A percentile compares a stretch with the other conserved stretches of the same genome.
Evolutionary conservation across 2,329 filamentous ascomycete genomes (phyloP).

Genomic region (Cryphonectria radicalis): DNA sequence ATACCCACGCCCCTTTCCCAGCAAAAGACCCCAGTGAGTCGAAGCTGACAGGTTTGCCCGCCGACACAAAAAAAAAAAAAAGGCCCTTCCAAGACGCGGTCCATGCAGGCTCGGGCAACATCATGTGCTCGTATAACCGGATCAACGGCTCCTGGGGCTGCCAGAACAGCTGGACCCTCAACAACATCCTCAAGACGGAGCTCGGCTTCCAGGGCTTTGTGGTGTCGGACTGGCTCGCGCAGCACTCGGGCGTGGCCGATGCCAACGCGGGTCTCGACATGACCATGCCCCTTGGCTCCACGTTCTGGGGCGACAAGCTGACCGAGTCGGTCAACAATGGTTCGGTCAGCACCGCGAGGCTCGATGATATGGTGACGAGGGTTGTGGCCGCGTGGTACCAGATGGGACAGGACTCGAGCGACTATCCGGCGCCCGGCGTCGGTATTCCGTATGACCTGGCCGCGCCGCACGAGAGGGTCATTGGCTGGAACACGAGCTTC

Average conservation of each 20-base stretch:
- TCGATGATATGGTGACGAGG: slow-evolving; percentile 58
- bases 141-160: slow-evolving; percentile 72
- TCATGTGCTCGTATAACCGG: slow-evolving; percentile 69
- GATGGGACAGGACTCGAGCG: slow-evolving; percentile 52
- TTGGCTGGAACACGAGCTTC: slow-evolving; percentile 55
- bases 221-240: slow-evolving; percentile 66
- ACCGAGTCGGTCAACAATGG: slow-evolving; percentile 63
- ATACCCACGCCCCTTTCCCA: background rate
- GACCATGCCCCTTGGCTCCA: slow-evolving; percentile 62
- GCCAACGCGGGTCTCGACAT: slow-evolving; percentile 72
- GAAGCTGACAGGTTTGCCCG: background rate
- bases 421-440: slow-evolving; percentile 51
- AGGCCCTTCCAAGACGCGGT: slow-evolving; percentile 56
- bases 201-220: slow-evolving; percentile 65
- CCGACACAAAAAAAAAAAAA: background rate
- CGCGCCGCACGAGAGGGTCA: slow-evolving; percentile 55
- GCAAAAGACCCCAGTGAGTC: background rate
- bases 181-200: slow-evolving; percentile 65
- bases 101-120: slow-evolving; percentile 58
- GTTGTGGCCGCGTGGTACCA: slow-evolving; percentile 61
- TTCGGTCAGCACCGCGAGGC: slow-evolving; percentile 55
- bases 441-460: slow-evolving; percentile 57
- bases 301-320: slow-evolving; percentile 57
- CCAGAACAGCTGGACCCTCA: slow-evolving; percentile 67
- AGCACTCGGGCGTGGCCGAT: slow-evolving; percentile 65